phyloP scores from a whole-genome alignment of 176 grass and related monocot species.

The Pontederia paniculata region DNA sequence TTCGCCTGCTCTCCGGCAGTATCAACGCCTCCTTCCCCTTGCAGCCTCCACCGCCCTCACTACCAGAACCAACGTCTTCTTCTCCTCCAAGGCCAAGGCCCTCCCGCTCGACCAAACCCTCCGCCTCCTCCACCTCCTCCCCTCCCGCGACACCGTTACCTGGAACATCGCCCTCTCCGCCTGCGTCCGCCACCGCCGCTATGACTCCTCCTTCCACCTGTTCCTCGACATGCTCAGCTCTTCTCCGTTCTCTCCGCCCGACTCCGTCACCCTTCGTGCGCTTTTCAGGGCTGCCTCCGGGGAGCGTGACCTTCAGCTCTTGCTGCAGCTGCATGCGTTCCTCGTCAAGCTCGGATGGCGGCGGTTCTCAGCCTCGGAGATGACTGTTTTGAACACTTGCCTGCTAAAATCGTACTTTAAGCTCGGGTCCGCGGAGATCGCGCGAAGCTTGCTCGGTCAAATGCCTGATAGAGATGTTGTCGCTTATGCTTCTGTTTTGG shows the following conservation, averaged over 20 bases:
- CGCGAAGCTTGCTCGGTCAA: slow-evolving; percentile 22
- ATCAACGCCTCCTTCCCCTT: slow-evolving; percentile 1
- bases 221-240: slow-evolving; percentile 26
- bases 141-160: slow-evolving; percentile 26
- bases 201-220: slow-evolving; percentile 8
- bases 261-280: slow-evolving; percentile 23
- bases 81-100: slow-evolving; percentile 25
- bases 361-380: neutral
- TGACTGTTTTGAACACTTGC: slow-evolving; percentile 16
- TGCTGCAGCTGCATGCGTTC: slow-evolving; percentile 32
- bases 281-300: slow-evolving; percentile 17
- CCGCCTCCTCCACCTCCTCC: slow-evolving; percentile 30
- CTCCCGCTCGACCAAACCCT: slow-evolving; percentile 18
- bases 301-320: neutral
- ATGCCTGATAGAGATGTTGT: slow-evolving; percentile 30
- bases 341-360: slow-evolving; percentile 4
- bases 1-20: too few relatives aligned
- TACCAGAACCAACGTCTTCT: slow-evolving; percentile 14
- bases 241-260: slow-evolving; percentile 4
- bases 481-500: slow-evolving; percentile 20
- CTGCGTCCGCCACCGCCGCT: slow-evolving; percentile 15
- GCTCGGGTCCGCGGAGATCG: slow-evolving; percentile 15
- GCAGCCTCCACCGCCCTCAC: neutral
- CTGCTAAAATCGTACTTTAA: slow-evolving; percentile 3
- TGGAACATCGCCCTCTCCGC: slow-evolving; percentile 40